Evolutionary conservation across 768 basidiomycete genomes (phyloP).

Genomic region (Suillus plorans): DNA sequence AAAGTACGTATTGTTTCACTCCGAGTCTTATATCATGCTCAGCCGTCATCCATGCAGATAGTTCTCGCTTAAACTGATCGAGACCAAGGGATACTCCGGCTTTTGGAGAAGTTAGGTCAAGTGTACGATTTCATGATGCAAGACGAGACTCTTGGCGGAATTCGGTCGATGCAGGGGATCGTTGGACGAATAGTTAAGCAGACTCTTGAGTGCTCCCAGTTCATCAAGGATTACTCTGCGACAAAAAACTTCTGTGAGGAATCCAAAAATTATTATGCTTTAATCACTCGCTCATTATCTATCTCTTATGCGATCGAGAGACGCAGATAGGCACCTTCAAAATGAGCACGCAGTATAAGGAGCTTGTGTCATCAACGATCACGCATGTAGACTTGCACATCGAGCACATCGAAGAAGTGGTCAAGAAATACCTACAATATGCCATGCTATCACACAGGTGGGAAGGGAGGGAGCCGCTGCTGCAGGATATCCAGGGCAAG

Average conservation of each 20-base stretch:
- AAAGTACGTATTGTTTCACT: neutral
- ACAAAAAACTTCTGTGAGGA: slow-evolving; percentile 9
- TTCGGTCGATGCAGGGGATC: neutral
- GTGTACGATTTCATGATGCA: slow-evolving; percentile 5
- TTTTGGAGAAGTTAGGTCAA: neutral
- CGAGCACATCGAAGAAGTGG: no score
- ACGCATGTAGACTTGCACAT: no score
- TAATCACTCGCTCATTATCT: neutral
- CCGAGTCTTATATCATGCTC: no score
- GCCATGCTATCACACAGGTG: no score
- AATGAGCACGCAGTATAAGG: neutral
- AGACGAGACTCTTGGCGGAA: neutral
- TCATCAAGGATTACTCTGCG: slow-evolving; percentile 8
- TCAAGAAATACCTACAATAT: no score
- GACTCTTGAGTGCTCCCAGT: slow-evolving; percentile 5
- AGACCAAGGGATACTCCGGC: neutral
- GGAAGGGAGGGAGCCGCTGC: no score
- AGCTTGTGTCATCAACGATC: neutral
- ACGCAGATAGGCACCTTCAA: neutral
- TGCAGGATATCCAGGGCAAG: no score
- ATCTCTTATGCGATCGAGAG: neutral
- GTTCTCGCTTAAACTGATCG: neutral
- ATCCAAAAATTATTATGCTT: neutral
- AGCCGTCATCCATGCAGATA: neutral
- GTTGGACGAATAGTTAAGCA: slow-evolving; percentile 1